Base-by-base conservation (phyloP, 805 yeast species). In the Suhomyces emberorum region DNA sequence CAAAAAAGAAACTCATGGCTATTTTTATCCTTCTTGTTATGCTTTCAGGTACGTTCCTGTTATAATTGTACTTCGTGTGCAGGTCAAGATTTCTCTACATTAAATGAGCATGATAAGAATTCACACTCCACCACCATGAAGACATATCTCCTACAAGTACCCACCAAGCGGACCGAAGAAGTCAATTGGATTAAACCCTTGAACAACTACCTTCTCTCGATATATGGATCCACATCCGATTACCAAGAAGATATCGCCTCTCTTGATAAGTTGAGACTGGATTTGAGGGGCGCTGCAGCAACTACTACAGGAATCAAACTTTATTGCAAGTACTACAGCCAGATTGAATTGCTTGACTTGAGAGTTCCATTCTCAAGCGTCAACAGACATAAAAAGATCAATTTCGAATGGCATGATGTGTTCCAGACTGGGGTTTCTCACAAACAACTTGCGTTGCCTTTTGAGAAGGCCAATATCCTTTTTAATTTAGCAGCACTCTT, bases 381-480 rank as follows among this genome's bases (percentile, higher is more conserved):
- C 40, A 57, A 61, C 43, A 59, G 52, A 33, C 54, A 49, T 39
- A 64, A 58, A 37, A 69, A 71, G 39, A 54, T 83, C 8, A 71
- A 74, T 37, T 91, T 89, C 56, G 70, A 77, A 0, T 91, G 98
- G 98, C 62, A 63, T 46, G 95, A 89, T 54, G 82, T 93, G 4
- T 85, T 80, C 51, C 63, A 64, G 6, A 50, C 57, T 5, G 46
- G 65, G 1, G 60, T 67, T 1, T 61, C 70, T 10, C 73, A 73
- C 41, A 68, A 83, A n/a, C 96, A 89, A 54, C 76, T 75, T 49
- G 82, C 96, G 0, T 51, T 86, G 29, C 88, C 96, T 0, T 88
- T 86, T 54, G 98, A 91, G 52, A 91, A 91, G 61, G 96, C 96
- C 0, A 76, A 84, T 17, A 65, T 83, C 2, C 67, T 93, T 35